phyloP scores from a whole-genome alignment of 108 stramenopile species.

The Cyclotella choctawhatcheeana region DNA sequence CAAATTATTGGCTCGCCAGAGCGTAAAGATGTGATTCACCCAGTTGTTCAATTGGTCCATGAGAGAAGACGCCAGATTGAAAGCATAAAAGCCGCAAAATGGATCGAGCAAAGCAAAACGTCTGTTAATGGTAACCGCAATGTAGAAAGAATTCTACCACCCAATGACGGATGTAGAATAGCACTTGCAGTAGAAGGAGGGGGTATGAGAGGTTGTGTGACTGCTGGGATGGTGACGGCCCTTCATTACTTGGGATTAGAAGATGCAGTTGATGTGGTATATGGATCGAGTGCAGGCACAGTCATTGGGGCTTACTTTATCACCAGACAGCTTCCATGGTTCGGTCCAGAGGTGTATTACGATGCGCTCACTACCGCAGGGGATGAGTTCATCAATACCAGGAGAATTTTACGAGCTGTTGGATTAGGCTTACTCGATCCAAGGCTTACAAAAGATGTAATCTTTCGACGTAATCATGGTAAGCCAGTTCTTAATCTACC shows the following conservation, averaged over 20 bases:
- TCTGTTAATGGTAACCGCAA: neutral
- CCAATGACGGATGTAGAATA: constrained; percentile 66
- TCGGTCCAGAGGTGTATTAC: constrained; percentile 96
- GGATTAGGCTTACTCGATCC: constrained; percentile 90
- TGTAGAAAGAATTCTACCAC: constrained; percentile 32
- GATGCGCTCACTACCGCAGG: constrained; percentile 87
- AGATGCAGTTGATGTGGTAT: constrained; percentile 91
- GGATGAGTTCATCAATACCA: constrained; percentile 86
- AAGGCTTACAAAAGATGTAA: constrained; percentile 77
- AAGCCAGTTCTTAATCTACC: constrained; percentile 91
- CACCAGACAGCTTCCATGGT: constrained; percentile 85
- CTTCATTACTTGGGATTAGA: constrained; percentile 83
- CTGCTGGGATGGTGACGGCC: constrained; percentile 94
- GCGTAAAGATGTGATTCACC: constrained; percentile 68
- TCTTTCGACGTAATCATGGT: constrained; percentile 67
- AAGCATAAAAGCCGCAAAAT: constrained; percentile 9
- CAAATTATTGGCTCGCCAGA: constrained; percentile 73
- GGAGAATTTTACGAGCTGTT: constrained; percentile 77
- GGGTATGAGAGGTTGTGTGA: constrained; percentile 96
- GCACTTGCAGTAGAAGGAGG: constrained; percentile 95
- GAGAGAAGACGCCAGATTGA: constrained; percentile 52
- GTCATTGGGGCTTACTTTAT: constrained; percentile 91
- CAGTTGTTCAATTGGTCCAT: constrained; percentile 75
- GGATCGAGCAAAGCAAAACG: neutral
- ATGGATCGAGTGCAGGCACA: constrained; percentile 91